Percentiles rank a stretch among this genome's conserved stretches.
Conservation (phyloP, 1,284 basidiomycete species). For the Thecaphora frezii region DNA sequence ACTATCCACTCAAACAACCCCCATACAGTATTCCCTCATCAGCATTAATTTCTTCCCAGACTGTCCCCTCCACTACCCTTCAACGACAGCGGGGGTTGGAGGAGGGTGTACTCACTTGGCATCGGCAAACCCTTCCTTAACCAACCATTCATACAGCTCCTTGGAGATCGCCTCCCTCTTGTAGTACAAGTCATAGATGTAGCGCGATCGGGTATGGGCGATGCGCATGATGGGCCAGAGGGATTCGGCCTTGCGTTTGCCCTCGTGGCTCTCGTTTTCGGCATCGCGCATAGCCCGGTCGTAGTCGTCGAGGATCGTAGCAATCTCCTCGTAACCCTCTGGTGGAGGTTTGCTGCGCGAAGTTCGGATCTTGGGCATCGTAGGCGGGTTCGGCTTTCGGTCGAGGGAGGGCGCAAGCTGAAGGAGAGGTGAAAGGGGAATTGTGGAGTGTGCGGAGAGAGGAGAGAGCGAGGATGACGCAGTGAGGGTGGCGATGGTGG, state of each 20-base stretch:
- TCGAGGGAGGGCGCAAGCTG: no score
- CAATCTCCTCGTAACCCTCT: conserved; percentile 96
- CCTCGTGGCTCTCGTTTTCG: conserved; percentile 95
- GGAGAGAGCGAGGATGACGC: no score
- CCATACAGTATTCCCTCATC: no score
- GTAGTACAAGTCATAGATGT: conserved; percentile 98
- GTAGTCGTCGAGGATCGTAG: conserved; percentile 61
- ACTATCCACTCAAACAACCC: no score
- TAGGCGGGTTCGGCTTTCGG: no score
- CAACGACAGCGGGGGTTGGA: not conserved
- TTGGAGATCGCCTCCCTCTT: conserved; percentile 92
- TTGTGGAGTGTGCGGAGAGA: no score
- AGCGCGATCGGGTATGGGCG: conserved; percentile 80
- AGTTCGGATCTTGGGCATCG: conserved; percentile 93
- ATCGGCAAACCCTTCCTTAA: conserved; percentile 97
- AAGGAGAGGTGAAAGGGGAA: no score
- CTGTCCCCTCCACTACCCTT: no score
- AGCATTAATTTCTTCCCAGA: no score
- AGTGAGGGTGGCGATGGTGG: no score
- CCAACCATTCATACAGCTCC: conserved; percentile 95
- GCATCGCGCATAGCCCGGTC: conserved; percentile 57
- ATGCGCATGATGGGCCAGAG: conserved; percentile 99
- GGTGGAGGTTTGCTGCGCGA: conserved; percentile 91
- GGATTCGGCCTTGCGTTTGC: conserved; percentile 92
- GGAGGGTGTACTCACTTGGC: conserved; percentile 73